Conservation (phyloP, 2,329 filamentous ascomycete genomes). For the Penicillium sp. region DNA sequence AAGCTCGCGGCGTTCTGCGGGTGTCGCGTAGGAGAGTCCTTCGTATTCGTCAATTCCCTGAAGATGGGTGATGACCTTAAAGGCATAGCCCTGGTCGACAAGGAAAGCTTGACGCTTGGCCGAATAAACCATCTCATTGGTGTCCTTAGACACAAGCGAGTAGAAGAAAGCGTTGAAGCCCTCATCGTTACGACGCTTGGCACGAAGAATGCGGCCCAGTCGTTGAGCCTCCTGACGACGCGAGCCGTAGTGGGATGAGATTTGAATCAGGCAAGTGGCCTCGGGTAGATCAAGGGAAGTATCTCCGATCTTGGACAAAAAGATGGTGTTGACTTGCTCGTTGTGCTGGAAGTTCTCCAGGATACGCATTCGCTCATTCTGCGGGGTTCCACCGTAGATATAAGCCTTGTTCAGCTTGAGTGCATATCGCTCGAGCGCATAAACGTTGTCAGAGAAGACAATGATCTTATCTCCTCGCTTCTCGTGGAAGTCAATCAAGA, state of each 20-base stretch:
- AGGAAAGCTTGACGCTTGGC: slow-evolving; percentile 95
- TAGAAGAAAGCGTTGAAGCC: slow-evolving; percentile 99
- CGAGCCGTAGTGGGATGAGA: slow-evolving; percentile 95
- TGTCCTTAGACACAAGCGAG: slow-evolving; percentile 94
- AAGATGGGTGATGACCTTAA: slow-evolving; percentile 97
- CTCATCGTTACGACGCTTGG: slow-evolving; percentile 94
- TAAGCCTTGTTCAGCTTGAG: slow-evolving; percentile 80
- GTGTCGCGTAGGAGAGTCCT: slow-evolving; percentile 75
- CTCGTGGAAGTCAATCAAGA: slow-evolving; percentile 97
- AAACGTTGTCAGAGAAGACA: slow-evolving; percentile 97
- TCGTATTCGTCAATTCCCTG: slow-evolving; percentile 85
- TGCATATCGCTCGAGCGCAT: slow-evolving; percentile 83
- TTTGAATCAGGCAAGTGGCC: slow-evolving; percentile 94
- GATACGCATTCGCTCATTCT: slow-evolving; percentile 81
- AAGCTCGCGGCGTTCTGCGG: slow-evolving; percentile 78
- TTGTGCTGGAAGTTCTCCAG: slow-evolving; percentile 96
- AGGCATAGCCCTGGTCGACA: slow-evolving; percentile 96
- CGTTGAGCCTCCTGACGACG: slow-evolving; percentile 95
- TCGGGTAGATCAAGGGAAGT: slow-evolving; percentile 97
- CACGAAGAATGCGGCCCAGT: slow-evolving; percentile 86
- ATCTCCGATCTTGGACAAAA: slow-evolving; percentile 96
- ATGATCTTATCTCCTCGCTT: slow-evolving; percentile 95
- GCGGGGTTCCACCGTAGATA: slow-evolving; percentile 86
- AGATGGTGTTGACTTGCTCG: slow-evolving; percentile 84
- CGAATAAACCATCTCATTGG: slow-evolving; percentile 96